Evolutionary conservation across 1,284 basidiomycete genomes (phyloP).

Genomic region (Neonothopanus nambi): DNA sequence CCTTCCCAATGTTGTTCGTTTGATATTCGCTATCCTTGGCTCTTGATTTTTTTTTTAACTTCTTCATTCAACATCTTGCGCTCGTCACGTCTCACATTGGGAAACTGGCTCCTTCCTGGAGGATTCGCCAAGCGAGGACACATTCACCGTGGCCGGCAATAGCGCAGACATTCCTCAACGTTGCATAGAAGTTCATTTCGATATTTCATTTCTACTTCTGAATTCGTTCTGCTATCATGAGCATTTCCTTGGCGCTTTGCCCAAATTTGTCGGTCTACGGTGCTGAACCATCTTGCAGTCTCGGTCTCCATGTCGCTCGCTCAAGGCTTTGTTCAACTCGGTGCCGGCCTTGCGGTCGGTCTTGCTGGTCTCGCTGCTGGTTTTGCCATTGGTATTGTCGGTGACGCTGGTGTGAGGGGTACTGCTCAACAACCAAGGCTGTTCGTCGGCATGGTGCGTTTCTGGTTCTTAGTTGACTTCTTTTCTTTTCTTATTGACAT

Average conservation of each 20-base stretch:
- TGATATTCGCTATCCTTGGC: no score
- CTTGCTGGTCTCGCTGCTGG: constrained; percentile 89
- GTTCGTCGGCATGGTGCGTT: constrained; percentile 82
- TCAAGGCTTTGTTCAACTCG: constrained; percentile 87
- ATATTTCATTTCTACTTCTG: no score
- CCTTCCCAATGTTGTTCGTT: no score
- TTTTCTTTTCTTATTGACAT: not conserved
- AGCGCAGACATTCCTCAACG: no score
- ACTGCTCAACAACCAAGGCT: constrained; percentile 91
- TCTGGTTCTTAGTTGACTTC: not conserved
- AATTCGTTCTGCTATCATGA: no score
- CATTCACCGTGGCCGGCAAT: no score
- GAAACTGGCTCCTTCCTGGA: no score
- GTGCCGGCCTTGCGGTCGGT: constrained; percentile 87
- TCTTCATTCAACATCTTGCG: no score
- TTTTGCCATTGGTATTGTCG: constrained; percentile 93
- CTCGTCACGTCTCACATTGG: no score
- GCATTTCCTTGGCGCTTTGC: not conserved
- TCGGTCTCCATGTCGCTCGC: constrained; percentile 62
- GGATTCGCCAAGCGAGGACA: no score
- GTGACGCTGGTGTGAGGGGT: constrained; percentile 91
- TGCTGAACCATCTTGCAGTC: constrained; percentile 25
- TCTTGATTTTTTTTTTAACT: no score
- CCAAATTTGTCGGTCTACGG: not conserved
- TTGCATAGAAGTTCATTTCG: no score